phyloP scores from a whole-genome alignment of 2,329 filamentous ascomycete genomes.

The Emergomyces orientalis region DNA sequence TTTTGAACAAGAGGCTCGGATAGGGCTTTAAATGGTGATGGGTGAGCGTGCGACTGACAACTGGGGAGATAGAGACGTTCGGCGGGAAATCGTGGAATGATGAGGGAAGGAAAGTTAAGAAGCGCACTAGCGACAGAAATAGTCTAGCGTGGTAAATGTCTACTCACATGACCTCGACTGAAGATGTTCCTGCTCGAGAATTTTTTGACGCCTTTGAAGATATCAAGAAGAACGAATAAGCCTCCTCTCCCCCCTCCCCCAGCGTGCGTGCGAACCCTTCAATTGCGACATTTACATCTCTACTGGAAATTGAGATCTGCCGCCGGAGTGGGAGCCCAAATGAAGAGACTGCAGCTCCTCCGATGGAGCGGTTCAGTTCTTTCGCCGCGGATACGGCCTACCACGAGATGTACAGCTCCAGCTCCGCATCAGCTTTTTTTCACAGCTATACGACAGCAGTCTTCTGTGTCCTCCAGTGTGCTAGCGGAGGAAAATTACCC shows the following conservation, averaged over 20 bases:
- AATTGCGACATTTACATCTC: conserved; percentile 7
- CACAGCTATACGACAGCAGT: conserved; percentile 33
- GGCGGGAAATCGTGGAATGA: not conserved
- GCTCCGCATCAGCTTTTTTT: conserved; percentile 17
- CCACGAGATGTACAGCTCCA: conserved; percentile 16
- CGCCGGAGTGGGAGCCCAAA: conserved; percentile 19
- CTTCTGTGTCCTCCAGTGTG: conserved; percentile 29
- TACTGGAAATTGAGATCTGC: not conserved
- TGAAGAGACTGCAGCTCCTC: conserved; percentile 45
- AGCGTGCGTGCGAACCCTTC: not conserved
- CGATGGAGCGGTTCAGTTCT: conserved; percentile 45
- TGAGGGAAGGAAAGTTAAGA: not conserved
- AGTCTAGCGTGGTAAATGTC: conserved; percentile 22
- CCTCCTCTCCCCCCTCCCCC: not conserved
- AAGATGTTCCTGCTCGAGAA: conserved; percentile 26
- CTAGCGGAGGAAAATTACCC: conserved; percentile 22
- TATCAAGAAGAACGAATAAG: conserved; percentile 1
- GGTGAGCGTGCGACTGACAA: conserved; percentile 10
- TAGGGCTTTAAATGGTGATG: conserved; percentile 3
- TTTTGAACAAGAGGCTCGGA: conserved; percentile 25
- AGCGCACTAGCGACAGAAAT: conserved; percentile 17
- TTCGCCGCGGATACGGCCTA: conserved; percentile 38
- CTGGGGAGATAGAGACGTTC: not conserved
- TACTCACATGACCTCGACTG: conserved; percentile 31
- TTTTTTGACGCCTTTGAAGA: conserved; percentile 24